These are phyloP conservation scores for Hypoxylon sp. DNA, from an alignment of 2,329 filamentous ascomycete species.

Conservation along the genomic window DNA sequence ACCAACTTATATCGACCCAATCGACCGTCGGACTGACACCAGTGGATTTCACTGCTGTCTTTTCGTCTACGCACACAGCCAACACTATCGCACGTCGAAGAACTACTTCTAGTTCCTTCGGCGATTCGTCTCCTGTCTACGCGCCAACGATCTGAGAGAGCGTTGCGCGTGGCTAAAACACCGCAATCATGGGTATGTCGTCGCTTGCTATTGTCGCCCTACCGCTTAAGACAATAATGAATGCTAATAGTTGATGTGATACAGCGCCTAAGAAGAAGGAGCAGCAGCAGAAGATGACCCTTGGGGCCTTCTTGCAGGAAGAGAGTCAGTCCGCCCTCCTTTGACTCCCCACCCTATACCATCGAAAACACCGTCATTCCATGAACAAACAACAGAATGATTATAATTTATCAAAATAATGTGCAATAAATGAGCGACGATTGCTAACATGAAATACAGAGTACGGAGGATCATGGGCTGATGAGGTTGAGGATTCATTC, in stretches of 20 bases:
- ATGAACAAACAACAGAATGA: constrained; percentile 16
- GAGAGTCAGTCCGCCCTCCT: constrained; percentile 71
- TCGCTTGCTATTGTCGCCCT: constrained; percentile 31
- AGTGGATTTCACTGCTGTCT: constrained; percentile 16
- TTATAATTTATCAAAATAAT: constrained; percentile 31
- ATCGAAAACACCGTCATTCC: constrained; percentile 40
- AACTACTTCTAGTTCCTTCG: constrained; percentile 34
- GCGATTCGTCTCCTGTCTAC: constrained; percentile 31
- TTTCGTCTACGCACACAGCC: constrained; percentile 1
- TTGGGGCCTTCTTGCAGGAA: constrained; percentile 94
- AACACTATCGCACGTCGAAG: constrained; percentile 22
- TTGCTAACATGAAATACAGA: constrained; percentile 50
- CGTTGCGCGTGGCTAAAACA: constrained; percentile 47
- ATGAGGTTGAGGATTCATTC: constrained; percentile 94
- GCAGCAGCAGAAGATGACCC: constrained; percentile 93
- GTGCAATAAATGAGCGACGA: constrained; percentile 17
- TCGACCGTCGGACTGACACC: constrained; percentile 30
- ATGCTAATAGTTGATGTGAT: constrained; percentile 54
- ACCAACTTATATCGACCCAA: constrained; percentile 35
- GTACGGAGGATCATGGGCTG: constrained; percentile 88
- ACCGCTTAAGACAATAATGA: background rate
- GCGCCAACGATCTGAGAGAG: constrained; percentile 37
- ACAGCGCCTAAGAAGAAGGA: constrained; percentile 92
- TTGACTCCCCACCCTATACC: constrained; percentile 6
- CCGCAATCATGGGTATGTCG: constrained; percentile 70